Evolutionary conservation across 2,329 filamentous ascomycete species (phyloP).

Genomic region (Epichloe sibirici): DNA sequence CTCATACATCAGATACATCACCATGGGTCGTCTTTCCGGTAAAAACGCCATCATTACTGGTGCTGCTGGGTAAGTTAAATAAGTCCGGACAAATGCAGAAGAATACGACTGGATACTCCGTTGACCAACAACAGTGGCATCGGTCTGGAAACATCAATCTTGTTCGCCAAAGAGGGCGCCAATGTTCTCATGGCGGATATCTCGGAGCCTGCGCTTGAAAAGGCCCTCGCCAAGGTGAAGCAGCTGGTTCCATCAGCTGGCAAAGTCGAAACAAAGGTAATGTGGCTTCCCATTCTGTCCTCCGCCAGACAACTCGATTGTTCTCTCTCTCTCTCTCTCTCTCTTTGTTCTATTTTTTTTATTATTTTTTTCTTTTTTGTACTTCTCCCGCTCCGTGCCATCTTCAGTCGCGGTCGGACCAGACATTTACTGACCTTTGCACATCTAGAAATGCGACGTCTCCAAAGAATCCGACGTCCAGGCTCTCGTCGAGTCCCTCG

Average conservation of each 20-base stretch:
- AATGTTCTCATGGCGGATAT: conserved; percentile 79
- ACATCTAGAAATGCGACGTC: conserved; percentile 49
- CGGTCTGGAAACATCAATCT: conserved; percentile 80
- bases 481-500: conserved; percentile 60
- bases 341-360: too few species aligned
- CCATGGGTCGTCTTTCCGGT: conserved; percentile 40
- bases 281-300: too few species aligned
- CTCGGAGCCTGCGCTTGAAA: conserved; percentile 64
- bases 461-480: conserved; percentile 73
- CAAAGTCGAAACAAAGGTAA: conserved; percentile 47
- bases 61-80: conserved; percentile 56
- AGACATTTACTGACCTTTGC: neutral
- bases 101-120: neutral
- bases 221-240: conserved; percentile 62
- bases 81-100: neutral
- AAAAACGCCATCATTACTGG: conserved; percentile 68
- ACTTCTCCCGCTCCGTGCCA: neutral
- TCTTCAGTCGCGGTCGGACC: neutral
- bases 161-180: conserved; percentile 82
- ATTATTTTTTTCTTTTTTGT: neutral
- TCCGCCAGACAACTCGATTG: too few species aligned
- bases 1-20: neutral
- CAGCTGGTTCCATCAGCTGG: conserved; percentile 51
- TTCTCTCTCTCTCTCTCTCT: too few species aligned
- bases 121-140: conserved; percentile 52